A percentile compares a stretch with the other conserved stretches of the same genome.
phyloP scores from a whole-genome alignment of 148 eudicot genomes.

The Chenopodium formosanum region DNA sequence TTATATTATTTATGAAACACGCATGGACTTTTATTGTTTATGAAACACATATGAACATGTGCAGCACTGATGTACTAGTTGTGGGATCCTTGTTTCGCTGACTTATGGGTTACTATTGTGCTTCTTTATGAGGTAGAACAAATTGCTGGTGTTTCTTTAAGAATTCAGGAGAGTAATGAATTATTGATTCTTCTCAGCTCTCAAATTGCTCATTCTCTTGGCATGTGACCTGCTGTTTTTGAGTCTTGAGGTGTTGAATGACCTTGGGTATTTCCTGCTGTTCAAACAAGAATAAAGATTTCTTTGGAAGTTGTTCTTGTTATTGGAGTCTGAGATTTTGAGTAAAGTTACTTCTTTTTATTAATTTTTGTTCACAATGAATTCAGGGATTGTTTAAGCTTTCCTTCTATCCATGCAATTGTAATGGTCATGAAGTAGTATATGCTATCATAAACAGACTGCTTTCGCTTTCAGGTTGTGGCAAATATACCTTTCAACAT shows the following conservation, averaged over 20 bases:
- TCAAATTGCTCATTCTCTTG: not conserved
- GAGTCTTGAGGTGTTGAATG: not conserved
- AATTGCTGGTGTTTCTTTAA: not conserved
- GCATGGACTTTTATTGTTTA: not conserved
- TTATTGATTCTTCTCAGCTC: not conserved
- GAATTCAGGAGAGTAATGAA: not conserved
- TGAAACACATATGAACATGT: too few relatives aligned
- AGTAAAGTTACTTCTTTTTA: not conserved
- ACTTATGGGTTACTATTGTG: not conserved
- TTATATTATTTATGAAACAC: not conserved
- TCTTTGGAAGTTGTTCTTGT: not conserved
- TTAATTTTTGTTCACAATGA: not conserved
- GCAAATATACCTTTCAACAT: slow-evolving; percentile 95
- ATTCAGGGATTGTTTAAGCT: not conserved
- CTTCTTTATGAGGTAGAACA: not conserved
- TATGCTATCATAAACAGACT: slow-evolving; percentile 1
- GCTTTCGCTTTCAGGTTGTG: slow-evolving; percentile 57
- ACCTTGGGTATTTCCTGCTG: not conserved
- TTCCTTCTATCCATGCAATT: not conserved
- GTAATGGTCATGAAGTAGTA: not conserved
- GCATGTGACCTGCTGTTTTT: not conserved
- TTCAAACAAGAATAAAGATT: not conserved
- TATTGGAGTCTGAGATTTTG: not conserved
- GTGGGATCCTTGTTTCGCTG: not conserved
- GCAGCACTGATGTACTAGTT: not conserved